phyloP scores from a whole-genome alignment of 2,329 filamentous ascomycete genomes.

The Cryphonectria parasitica region DNA sequence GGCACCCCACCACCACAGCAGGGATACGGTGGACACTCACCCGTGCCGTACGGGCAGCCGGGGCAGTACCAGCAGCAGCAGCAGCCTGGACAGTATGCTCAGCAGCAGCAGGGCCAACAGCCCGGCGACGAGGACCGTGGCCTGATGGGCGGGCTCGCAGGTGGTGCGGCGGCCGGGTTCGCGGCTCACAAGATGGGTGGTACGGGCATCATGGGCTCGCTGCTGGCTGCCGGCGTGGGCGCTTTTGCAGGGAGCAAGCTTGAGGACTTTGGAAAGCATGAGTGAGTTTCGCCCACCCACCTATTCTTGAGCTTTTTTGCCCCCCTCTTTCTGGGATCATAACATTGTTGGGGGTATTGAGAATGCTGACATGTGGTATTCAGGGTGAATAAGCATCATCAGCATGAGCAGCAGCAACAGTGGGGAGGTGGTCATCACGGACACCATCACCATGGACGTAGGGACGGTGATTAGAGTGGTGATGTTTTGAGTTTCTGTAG shows the following conservation, averaged over 20 bases:
- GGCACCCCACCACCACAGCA: constrained; percentile 30
- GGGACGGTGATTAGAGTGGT: constrained; percentile 18
- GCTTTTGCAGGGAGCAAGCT: constrained; percentile 59
- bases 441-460: constrained; percentile 23
- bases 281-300: constrained; percentile 4
- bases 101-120: constrained; percentile 17
- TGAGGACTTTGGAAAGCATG: constrained; percentile 52
- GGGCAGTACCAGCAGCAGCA: constrained; percentile 22
- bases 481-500: too few species aligned
- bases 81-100: constrained; percentile 15
- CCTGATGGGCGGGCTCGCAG: constrained; percentile 57
- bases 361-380: neutral
- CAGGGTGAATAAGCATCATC: constrained; percentile 27
- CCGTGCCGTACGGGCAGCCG: neutral
- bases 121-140: constrained; percentile 54
- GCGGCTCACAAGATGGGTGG: constrained; percentile 55
- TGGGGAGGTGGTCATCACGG: neutral
- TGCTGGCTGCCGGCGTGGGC: constrained; percentile 51
- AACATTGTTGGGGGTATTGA: neutral
- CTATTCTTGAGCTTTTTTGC: neutral
- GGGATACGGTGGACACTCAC: neutral
- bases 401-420: constrained; percentile 16
- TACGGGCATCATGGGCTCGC: constrained; percentile 14
- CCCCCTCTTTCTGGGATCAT: neutral
- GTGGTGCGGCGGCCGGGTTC: constrained; percentile 58